Conservation (phyloP, 139 green algal species). For the Coelastrella sp. region DNA sequence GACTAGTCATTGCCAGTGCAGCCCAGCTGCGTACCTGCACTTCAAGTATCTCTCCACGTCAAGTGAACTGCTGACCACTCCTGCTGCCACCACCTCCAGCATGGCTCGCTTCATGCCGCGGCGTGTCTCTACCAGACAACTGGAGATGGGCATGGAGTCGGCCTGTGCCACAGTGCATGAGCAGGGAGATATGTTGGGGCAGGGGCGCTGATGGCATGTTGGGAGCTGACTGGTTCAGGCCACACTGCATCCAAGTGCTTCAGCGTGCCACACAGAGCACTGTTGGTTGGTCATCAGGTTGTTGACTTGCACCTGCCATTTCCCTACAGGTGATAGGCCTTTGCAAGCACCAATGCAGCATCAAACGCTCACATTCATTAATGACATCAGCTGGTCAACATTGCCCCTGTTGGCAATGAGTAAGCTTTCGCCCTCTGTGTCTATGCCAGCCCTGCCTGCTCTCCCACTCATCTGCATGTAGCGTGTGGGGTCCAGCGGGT, state of each 20-base stretch:
- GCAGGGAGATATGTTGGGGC: not conserved
- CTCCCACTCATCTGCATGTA: constrained; percentile 85
- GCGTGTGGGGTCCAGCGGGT: constrained; percentile 63
- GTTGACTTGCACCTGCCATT: not conserved
- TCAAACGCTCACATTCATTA: constrained; percentile 41
- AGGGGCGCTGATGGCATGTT: no score
- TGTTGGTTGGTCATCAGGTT: not conserved
- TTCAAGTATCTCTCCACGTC: constrained; percentile 83
- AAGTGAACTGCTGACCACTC: constrained; percentile 62
- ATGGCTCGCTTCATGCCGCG: constrained; percentile 85
- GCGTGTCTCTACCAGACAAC: constrained; percentile 74
- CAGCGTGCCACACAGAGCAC: not conserved
- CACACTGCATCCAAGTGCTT: not conserved
- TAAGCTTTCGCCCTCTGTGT: constrained; percentile 70
- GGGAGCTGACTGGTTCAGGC: not conserved
- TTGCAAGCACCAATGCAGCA: not conserved
- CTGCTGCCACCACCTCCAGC: constrained; percentile 81
- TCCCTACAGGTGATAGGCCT: not conserved
- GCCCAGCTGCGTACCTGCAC: not conserved
- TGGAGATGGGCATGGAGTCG: constrained; percentile 58
- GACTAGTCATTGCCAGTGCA: not conserved
- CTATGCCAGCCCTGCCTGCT: constrained; percentile 79
- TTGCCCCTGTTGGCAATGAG: constrained; percentile 59
- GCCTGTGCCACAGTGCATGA: constrained; percentile 36
- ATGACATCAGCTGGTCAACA: constrained; percentile 39